Percentiles rank a stretch among this genome's conserved stretches.
Conservation (phyloP, 306 rosid genomes). For the Medicago lupulina region DNA sequence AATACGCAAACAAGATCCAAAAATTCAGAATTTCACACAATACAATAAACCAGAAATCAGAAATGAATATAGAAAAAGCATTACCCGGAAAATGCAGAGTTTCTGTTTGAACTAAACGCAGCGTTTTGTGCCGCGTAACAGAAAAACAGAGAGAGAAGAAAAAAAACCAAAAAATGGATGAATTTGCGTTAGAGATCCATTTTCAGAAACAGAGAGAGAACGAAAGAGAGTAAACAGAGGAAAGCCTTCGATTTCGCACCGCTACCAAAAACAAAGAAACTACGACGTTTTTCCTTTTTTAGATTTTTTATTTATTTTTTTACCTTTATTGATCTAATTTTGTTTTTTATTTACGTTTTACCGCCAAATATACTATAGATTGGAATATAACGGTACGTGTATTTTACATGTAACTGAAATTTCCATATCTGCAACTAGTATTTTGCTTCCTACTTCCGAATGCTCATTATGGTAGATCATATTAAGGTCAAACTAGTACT, state of each 20-base stretch:
- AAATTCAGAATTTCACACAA: constrained; percentile 42
- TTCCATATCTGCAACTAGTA: neutral
- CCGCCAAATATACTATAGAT: constrained; percentile 19
- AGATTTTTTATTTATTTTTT: constrained; percentile 6
- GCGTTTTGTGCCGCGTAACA: neutral
- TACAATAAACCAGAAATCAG: constrained; percentile 24
- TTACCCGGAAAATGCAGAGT: constrained; percentile 29
- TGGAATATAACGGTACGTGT: neutral
- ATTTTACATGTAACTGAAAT: constrained; percentile 20
- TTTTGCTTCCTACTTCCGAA: no score
- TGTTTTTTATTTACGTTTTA: neutral
- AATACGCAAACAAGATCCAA: constrained; percentile 48
- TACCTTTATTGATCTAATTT: neutral
- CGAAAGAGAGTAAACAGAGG: constrained; percentile 39
- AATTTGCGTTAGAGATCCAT: constrained; percentile 57
- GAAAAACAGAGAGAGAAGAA: neutral
- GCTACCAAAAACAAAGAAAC: constrained; percentile 43
- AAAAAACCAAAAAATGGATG: constrained; percentile 4
- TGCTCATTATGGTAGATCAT: no score
- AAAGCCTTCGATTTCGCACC: constrained; percentile 65
- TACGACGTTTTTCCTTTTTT: constrained; percentile 48
- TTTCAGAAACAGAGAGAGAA: constrained; percentile 31
- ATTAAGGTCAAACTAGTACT: no score
- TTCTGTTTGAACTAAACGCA: constrained; percentile 49
- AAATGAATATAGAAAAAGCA: constrained; percentile 23